These are phyloP conservation scores for Boletus reticulatus DNA, from an alignment of 768 basidiomycete genomes.

Conservation along the genomic window DNA sequence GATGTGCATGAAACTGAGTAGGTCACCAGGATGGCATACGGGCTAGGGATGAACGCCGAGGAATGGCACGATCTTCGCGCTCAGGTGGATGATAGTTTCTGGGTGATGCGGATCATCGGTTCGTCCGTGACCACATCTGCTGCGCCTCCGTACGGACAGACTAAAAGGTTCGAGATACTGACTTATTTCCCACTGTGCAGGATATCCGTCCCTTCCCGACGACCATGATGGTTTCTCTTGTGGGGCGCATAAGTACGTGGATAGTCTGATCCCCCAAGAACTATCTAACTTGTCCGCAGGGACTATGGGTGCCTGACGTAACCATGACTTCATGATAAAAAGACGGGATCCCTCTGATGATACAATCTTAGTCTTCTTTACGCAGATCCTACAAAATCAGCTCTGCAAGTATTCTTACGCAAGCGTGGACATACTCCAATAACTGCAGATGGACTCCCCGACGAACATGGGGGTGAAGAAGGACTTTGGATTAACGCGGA, in stretches of 20 bases:
- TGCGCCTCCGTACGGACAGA: neutral
- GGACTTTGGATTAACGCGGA: conserved; percentile 83
- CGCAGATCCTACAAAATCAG: conserved; percentile 75
- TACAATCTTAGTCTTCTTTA: conserved; percentile 68
- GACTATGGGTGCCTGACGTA: conserved; percentile 93
- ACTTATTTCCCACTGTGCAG: conserved; percentile 33
- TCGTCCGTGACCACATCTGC: neutral
- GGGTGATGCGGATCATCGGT: conserved; percentile 88
- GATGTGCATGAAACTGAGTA: neutral
- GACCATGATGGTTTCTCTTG: conserved; percentile 84
- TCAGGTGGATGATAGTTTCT: conserved; percentile 83
- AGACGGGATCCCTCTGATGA: conserved; percentile 4
- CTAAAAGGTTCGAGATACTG: neutral
- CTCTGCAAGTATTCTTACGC: conserved; percentile 77
- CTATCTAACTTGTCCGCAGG: conserved; percentile 35
- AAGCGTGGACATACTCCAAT: conserved; percentile 35
- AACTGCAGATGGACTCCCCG: conserved; percentile 38
- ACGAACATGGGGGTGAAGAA: conserved; percentile 53
- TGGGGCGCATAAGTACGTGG: conserved; percentile 78
- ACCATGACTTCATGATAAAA: conserved; percentile 17
- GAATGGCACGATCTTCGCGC: conserved; percentile 70
- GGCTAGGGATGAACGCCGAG: conserved; percentile 65
- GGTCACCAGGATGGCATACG: conserved; percentile 67
- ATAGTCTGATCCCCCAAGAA: neutral
- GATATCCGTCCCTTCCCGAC: conserved; percentile 83